These are phyloP conservation scores for Rhodotorula sp. DNA, from an alignment of 1,284 basidiomycete genomes.

Conservation along the genomic window DNA sequence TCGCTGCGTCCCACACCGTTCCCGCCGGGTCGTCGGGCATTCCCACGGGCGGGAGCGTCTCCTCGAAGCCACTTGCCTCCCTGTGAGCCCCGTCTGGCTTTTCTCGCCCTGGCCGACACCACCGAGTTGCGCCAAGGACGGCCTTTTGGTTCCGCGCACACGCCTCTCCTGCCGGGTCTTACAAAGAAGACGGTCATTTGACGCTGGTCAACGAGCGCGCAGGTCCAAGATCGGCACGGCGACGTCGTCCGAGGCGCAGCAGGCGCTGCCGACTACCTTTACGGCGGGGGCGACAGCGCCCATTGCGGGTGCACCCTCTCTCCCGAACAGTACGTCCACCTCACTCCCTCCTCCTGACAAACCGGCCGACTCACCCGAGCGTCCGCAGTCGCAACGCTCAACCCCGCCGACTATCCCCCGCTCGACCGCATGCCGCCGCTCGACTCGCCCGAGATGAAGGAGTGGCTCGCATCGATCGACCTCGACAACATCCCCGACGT, in stretches of 20 bases:
- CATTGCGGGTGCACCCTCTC: slow-evolving; percentile 63
- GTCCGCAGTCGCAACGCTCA: slow-evolving; percentile 27
- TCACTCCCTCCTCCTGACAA: no score
- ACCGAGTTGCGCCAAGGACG: background rate
- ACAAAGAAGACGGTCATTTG: background rate
- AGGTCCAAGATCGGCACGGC: slow-evolving; percentile 36
- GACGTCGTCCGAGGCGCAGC: slow-evolving; percentile 38
- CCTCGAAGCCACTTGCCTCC: slow-evolving; percentile 14
- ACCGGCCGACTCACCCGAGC: no score
- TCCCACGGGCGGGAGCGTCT: background rate
- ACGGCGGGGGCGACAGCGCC: slow-evolving; percentile 64
- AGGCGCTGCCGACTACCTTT: slow-evolving; percentile 55
- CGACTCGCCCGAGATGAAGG: slow-evolving; percentile 59
- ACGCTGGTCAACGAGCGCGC: background rate
- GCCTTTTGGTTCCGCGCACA: no score
- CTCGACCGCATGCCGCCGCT: slow-evolving; percentile 70
- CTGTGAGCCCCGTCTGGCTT: slow-evolving; percentile 7
- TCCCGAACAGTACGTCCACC: slow-evolving; percentile 63
- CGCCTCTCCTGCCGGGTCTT: background rate
- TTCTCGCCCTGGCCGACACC: background rate
- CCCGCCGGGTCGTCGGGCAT: background rate
- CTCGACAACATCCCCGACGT: slow-evolving; percentile 64
- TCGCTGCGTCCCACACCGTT: background rate
- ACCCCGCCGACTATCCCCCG: slow-evolving; percentile 61
- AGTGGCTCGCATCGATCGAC: slow-evolving; percentile 75